Percentiles rank a stretch among this genome's conserved stretches.
phyloP scores from a whole-genome alignment of 106 monocot species.

The Hemerocallis citrina region DNA sequence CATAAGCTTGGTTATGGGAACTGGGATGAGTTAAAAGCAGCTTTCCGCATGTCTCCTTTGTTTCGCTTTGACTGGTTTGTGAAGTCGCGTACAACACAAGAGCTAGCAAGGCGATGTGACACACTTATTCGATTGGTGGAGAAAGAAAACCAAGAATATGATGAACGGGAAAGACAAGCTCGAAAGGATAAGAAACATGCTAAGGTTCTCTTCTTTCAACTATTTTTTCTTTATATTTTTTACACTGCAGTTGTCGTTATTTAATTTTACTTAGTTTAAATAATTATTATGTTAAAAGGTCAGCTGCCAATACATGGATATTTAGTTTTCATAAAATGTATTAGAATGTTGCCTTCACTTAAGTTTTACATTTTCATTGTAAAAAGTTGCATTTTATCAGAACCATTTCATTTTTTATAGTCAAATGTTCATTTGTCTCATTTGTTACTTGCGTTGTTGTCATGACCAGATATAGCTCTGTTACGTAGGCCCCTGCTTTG shows the following conservation, averaged over 20 bases:
- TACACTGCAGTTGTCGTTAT: neutral
- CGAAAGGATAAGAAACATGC: constrained; percentile 65
- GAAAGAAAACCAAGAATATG: constrained; percentile 83
- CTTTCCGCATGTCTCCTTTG: constrained; percentile 63
- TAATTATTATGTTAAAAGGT: neutral
- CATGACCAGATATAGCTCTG: no score
- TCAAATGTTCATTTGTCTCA: no score
- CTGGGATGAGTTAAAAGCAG: constrained; percentile 73
- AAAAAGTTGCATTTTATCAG: no score
- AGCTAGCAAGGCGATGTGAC: constrained; percentile 73
- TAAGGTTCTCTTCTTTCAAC: constrained; percentile 39
- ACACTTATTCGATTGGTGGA: constrained; percentile 70
- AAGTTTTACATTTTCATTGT: neutral
- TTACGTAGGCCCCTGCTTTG: no score
- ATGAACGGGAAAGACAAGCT: constrained; percentile 69
- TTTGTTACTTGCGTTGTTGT: no score
- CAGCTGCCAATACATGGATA: neutral
- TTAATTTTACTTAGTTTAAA: neutral
- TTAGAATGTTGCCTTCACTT: no score
- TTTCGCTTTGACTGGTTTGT: constrained; percentile 92
- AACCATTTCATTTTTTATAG: no score
- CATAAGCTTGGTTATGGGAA: constrained; percentile 84
- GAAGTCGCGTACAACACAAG: constrained; percentile 76
- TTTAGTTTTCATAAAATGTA: neutral
- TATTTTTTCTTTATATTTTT: neutral